These are phyloP conservation scores for Alternaria burnsii DNA, from an alignment of 2,329 filamentous ascomycete genomes.

Conservation along the genomic window DNA sequence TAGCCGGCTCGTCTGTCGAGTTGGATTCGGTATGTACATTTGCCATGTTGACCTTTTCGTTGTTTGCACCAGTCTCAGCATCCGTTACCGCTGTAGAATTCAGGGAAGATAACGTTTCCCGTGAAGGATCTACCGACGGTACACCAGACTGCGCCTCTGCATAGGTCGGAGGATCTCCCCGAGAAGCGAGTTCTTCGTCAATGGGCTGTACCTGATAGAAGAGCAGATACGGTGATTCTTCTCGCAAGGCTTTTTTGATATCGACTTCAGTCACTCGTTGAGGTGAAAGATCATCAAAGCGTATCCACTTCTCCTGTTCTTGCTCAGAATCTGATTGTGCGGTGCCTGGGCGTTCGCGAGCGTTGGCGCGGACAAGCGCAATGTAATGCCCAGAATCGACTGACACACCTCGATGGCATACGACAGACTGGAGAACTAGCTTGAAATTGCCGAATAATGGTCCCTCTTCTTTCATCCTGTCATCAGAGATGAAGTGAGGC, in stretches of 20 bases:
- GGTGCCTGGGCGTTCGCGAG: conserved; percentile 49
- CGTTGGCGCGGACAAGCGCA: conserved; percentile 79
- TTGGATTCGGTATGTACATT: conserved; percentile 27
- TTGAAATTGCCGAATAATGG: conserved; percentile 89
- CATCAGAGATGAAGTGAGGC: conserved; percentile 89
- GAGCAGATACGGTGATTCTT: conserved; percentile 92
- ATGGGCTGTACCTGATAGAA: conserved; percentile 96
- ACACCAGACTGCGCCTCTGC: conserved; percentile 41
- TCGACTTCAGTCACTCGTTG: conserved; percentile 79
- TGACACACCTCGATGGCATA: conserved; percentile 89
- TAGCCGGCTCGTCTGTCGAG: conserved; percentile 32
- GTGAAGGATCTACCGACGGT: conserved; percentile 35
- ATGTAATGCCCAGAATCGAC: conserved; percentile 93
- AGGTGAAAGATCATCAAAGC: conserved; percentile 85
- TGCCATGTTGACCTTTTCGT: conserved; percentile 29
- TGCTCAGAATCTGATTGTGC: conserved; percentile 56
- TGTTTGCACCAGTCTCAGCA: conserved; percentile 32
- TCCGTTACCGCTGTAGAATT: conserved; percentile 27
- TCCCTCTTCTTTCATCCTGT: conserved; percentile 71
- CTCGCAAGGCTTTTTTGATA: conserved; percentile 77
- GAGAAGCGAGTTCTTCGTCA: conserved; percentile 67
- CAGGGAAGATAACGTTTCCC: conserved; percentile 39
- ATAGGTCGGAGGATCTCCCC: conserved; percentile 54
- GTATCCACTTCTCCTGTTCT: conserved; percentile 73
- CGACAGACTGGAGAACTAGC: conserved; percentile 85